These are phyloP conservation scores for Guyanaporus albipodus DNA, from an alignment of 768 basidiomycete genomes.

Conservation along the genomic window DNA sequence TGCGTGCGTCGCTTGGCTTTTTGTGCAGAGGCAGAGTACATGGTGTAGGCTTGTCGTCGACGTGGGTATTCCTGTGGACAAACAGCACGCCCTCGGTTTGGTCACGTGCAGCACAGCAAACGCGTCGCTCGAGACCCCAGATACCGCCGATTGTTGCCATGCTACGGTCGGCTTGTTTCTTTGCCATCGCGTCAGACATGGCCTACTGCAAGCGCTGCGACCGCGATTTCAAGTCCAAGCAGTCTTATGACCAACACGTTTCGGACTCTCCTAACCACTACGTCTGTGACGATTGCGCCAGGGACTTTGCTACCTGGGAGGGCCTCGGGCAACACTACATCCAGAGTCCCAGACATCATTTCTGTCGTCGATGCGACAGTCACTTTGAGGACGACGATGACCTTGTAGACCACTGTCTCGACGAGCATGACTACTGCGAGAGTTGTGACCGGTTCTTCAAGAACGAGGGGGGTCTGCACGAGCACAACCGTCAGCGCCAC, in stretches of 20 bases:
- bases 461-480: slow-evolving; percentile 36
- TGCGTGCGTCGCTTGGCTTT: slow-evolving; percentile 75
- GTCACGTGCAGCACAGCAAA: slow-evolving; percentile 25
- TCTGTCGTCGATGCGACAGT: slow-evolving; percentile 48
- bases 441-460: slow-evolving; percentile 42
- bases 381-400: slow-evolving; percentile 36
- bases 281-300: slow-evolving; percentile 42
- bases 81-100: too few species aligned
- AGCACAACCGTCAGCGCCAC: slow-evolving; percentile 45
- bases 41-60: slow-evolving; percentile 11
- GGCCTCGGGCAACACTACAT: slow-evolving; percentile 50
- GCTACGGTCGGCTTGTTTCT: too few species aligned
- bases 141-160: too few species aligned
- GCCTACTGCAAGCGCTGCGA: slow-evolving; percentile 37
- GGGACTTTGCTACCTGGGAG: slow-evolving; percentile 39
- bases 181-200: slow-evolving; percentile 28
- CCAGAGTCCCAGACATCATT: slow-evolving; percentile 45
- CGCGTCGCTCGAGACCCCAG: slow-evolving; percentile 17
- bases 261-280: slow-evolving; percentile 38
- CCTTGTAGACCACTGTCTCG: slow-evolving; percentile 40
- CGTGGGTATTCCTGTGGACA: neutral
- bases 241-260: slow-evolving; percentile 36
- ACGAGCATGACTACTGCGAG: slow-evolving; percentile 41
- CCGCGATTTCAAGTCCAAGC: slow-evolving; percentile 29
- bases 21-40: slow-evolving; percentile 62